Conservation (phyloP, 2,329 filamentous ascomycete genomes). For the Arthrobotrys musiformis region DNA sequence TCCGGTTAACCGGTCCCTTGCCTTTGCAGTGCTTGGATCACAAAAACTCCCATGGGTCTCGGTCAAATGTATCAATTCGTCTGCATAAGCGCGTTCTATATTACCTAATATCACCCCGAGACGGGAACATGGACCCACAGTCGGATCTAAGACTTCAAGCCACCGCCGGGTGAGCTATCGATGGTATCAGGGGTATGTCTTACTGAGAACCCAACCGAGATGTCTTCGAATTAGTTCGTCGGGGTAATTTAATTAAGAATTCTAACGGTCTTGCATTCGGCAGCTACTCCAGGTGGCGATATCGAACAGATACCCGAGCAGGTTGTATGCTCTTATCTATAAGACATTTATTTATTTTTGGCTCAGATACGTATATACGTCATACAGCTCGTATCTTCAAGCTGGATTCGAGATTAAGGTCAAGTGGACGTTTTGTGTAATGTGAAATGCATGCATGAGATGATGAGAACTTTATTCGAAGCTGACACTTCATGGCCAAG, state of each 20-base stretch:
- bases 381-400: neutral
- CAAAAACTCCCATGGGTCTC: neutral
- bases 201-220: neutral
- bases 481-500: constrained; percentile 16
- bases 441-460: neutral
- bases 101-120: constrained; percentile 13
- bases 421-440: neutral
- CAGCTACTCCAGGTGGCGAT: neutral
- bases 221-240: neutral
- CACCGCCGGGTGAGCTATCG: constrained; percentile 1
- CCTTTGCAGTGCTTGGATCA: neutral
- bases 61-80: too few relatives aligned
- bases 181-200: constrained; percentile 10
- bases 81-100: neutral
- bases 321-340: too few relatives aligned
- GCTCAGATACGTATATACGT: neutral
- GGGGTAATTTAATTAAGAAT: neutral
- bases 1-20: neutral
- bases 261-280: neutral
- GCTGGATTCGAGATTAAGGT: neutral
- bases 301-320: too few relatives aligned
- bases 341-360: neutral
- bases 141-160: constrained; percentile 3
- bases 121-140: constrained; percentile 17
- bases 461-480: constrained; percentile 23